Percentiles rank a stretch among this genome's conserved stretches.
Evolutionary conservation across 2,329 filamentous ascomycete species (phyloP).

Genomic region (Ophiocordyceps camponoti-leonardi): DNA sequence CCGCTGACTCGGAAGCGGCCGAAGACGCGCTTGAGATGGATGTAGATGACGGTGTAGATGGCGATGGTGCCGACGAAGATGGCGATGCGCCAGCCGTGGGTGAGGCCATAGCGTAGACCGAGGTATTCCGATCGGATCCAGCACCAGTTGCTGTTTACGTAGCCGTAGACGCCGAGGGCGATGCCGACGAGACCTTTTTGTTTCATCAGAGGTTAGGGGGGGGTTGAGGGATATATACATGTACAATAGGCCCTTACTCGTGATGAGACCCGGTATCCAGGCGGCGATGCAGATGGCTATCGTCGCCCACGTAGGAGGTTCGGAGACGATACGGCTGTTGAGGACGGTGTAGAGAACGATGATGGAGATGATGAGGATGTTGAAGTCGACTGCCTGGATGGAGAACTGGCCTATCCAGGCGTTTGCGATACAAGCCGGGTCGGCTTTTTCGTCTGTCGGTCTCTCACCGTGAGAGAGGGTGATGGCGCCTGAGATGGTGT

Average conservation of each 20-base stretch:
- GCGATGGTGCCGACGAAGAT: conserved; percentile 19
- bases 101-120: conserved; percentile 21
- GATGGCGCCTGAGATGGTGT: conserved; percentile 21
- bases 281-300: conserved; percentile 17
- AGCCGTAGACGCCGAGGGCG: conserved; percentile 8
- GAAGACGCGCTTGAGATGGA: conserved; percentile 4
- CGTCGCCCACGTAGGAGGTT: conserved; percentile 11
- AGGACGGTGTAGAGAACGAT: conserved; percentile 22
- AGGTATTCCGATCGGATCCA: conserved; percentile 19
- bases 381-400: conserved; percentile 24
- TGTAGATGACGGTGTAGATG: conserved; percentile 22
- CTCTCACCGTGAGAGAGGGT: conserved; percentile 12
- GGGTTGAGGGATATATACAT: no score
- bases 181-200: conserved; percentile 1
- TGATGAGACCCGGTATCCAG: conserved; percentile 22
- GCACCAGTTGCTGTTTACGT: conserved; percentile 26
- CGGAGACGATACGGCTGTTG: conserved; percentile 14
- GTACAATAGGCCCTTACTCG: conserved; percentile 13
- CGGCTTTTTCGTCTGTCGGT: conserved; percentile 7
- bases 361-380: conserved; percentile 25
- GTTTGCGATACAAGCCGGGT: conserved; percentile 18
- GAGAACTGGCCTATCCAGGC: conserved; percentile 27
- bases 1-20: conserved; percentile 1
- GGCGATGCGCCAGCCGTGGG: conserved; percentile 23
- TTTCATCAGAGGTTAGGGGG: no score